Evolutionary conservation across 345 rosid genomes (phyloP).

Genomic region (Eucalyptus curtisii): DNA sequence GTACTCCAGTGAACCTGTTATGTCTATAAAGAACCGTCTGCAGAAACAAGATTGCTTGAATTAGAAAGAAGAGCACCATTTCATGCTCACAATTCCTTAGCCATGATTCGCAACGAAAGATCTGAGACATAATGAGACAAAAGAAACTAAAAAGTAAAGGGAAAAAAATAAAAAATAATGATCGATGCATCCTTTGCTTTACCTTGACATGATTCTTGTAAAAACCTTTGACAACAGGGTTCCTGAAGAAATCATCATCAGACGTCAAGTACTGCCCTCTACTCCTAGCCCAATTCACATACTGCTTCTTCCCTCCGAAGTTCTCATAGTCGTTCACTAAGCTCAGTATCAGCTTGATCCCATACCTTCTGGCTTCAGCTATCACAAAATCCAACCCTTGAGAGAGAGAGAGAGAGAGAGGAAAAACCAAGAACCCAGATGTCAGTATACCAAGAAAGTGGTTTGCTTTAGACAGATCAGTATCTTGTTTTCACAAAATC

Average conservation of each 20-base stretch:
- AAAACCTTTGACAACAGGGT: conserved; percentile 53
- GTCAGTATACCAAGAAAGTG: not conserved
- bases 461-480: not conserved
- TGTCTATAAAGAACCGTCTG: conserved; percentile 70
- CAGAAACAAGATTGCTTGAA: not conserved
- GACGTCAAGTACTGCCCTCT: conserved; percentile 56
- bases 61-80: not conserved
- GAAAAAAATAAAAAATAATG: not conserved
- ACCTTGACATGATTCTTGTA: conserved; percentile 86
- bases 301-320: conserved; percentile 85
- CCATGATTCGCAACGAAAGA: not conserved
- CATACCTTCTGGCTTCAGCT: conserved; percentile 65
- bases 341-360: conserved; percentile 66
- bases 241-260: conserved; percentile 85
- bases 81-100: not conserved
- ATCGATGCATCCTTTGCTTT: not conserved
- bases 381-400: conserved; percentile 92
- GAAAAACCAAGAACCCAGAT: not conserved
- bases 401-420: not conserved
- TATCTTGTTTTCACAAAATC: not conserved
- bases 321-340: conserved; percentile 63
- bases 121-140: not conserved
- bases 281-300: conserved; percentile 69
- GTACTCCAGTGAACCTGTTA: conserved; percentile 60
- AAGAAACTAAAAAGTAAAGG: too few relatives aligned